phyloP scores from a whole-genome alignment of 179 eudicot species.

The Beta lomatogona region DNA sequence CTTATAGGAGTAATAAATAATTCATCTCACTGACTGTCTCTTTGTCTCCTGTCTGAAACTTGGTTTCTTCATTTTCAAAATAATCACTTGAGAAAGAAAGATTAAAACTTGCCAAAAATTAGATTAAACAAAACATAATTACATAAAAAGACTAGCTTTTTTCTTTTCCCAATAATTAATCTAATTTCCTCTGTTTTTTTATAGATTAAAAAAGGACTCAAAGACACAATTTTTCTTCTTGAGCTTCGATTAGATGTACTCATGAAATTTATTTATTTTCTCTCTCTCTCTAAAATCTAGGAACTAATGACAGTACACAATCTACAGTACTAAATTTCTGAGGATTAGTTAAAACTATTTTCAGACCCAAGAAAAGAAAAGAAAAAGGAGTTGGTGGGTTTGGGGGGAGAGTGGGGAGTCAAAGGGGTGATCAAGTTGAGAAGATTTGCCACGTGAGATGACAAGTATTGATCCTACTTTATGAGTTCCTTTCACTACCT shows the following conservation, averaged over 20 bases:
- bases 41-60: neutral
- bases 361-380: neutral
- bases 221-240: neutral
- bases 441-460: conserved; percentile 38
- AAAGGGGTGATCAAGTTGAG: conserved; percentile 18
- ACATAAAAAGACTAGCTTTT: neutral
- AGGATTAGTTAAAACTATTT: neutral
- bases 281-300: conserved; percentile 3
- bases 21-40: neutral
- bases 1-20: neutral
- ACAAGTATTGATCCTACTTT: conserved; percentile 16
- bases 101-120: neutral
- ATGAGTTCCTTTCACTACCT: neutral
- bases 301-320: neutral
- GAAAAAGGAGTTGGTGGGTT: conserved; percentile 15
- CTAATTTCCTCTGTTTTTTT: conserved; percentile 1
- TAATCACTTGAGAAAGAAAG: neutral
- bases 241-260: too few species aligned
- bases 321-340: neutral
- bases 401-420: conserved; percentile 25
- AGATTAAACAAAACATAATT: neutral
- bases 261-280: too few species aligned
- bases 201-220: neutral
- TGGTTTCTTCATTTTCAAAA: neutral
- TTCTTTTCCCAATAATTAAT: conserved; percentile 2